Evolutionary conservation across 2,329 filamentous ascomycete genomes (phyloP), one percentile per base, ranked within the genome.

Genomic region (Phyllosticta ampelicida): DNA sequence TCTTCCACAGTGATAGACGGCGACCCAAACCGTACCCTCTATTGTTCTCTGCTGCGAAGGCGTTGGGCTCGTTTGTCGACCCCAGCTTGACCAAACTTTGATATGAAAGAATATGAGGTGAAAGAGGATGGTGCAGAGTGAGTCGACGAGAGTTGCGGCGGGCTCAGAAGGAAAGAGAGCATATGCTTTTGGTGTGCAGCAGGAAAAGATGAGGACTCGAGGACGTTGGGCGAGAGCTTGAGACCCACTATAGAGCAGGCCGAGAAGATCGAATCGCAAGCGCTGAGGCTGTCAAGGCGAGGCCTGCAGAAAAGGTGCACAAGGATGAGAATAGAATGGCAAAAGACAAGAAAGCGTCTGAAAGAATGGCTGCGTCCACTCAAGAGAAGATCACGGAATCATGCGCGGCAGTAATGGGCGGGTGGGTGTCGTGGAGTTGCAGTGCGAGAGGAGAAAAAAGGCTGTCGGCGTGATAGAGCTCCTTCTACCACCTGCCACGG

Each of bases 321-420:
- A 16, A n/a, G 36, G 55, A 58, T 44, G 55, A 58, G 50, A 51
- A 58, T 58, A 50, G 36, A 44, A n/a, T 44, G n/a, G 36, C 36
- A 44, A 44, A n/a, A 44, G 28, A 28, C 11, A 18, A 58, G 53
- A 58, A 55, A 49, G 54, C 26, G 54, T 30, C 29, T 1, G 49
- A 56, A 58, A 58, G 56, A 58, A 58, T 58, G 51, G 56, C 56
- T 48, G 21, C 51, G 13, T 58, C 52, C 48, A 26, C 53, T 18
- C 10, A 13, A 18, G 18, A 48, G 18, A 36, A 19, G 11, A 21
- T 20, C 48, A 51, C 56, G 52, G 49, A 21, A 20, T 19, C 49
- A 51, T 21, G 18, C 13, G 49, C 18, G 49, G 18, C 13, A 51
- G 49, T 26, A 21, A n/a, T 21, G 49, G 10, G 16, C 6, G 49